Base-by-base conservation (phyloP, 805 yeast genomes). In the Candida tibetensis region DNA sequence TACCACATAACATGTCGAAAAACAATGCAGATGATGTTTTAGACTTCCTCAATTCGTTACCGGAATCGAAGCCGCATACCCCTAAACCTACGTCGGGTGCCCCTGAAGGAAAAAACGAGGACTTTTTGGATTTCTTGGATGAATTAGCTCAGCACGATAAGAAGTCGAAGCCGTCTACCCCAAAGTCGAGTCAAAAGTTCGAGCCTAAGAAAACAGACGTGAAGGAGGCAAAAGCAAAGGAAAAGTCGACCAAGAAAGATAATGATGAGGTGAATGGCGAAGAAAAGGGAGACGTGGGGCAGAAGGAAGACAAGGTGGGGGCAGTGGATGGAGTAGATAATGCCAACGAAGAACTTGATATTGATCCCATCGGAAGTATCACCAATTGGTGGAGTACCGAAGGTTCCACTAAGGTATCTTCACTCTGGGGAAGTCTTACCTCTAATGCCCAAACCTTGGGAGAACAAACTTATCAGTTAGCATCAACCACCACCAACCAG, bases 41-140 rank as follows among this genome's bases (percentile, higher is more conserved):
- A 38, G 91, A 85, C 46, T 86, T 86, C 54, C 71, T 85, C 48
- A 88, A 84, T 52, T 82, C 90, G 1, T 72, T 88, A 33, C 93
- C 95, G 3, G 88, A 82, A 34, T 69, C 72, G 17, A 64, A 62
- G 41, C 41, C 58, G n/a, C 51, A 52, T 7, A 58, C 66, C 3
- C 60, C 62, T 15, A 49, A 44, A 21, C 63, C 71, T 30, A 51
- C 48, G 28, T 62, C 57, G 17, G 46, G 39, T 29, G 30, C 39
- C 26, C 44, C 45, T 10, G 40, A 42, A 13, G 48, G 56, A 29
- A 55, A 51, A 5, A 28, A 41, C 26, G 72, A 55, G 2, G 81
- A 77, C 38, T 70, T 77, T 31, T 55, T 77, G 41, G 79, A 73
- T 14, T 77, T 77, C 41, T 58, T 77, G 41, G 89, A 85, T 58